Base-by-base conservation (phyloP, 2,329 filamentous ascomycete genomes). In the Botryotinia globosa region DNA sequence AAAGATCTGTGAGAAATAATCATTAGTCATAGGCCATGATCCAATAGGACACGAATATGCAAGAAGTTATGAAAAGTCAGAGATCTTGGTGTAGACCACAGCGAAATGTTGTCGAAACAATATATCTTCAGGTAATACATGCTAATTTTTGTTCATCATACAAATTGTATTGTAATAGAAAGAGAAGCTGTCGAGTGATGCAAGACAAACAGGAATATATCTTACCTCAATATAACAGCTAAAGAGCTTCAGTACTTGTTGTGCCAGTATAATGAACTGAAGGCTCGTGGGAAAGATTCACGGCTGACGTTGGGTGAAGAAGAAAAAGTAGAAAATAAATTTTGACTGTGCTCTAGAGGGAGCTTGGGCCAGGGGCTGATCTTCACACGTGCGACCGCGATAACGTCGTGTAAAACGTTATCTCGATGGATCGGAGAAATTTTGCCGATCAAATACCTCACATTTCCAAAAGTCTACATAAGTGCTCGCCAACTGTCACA, bases 41-140 rank as follows among this genome's bases (percentile, higher is more conserved):
- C 14, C n/a, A 14, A 64, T 37, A 44, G n/a, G 25, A 45, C 16
- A 59, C 42, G n/a, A 32, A 48, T 51, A 20, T 66, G 62, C 39
- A 59, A 67, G 14, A 44, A n/a, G 42, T 42, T 39, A 22, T 69
- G 54, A 42, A 56, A 68, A 77, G 74, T 91, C 89, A 91, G 89
- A 90, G 88, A 91, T 91, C 88, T 91, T 90, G 88, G 88, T 90
- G 87, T 89, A 88, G 87, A 77, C 78, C 76, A 87, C 79, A 79
- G 80, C 80, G 82, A 82, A 82, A 85, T 84, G 87, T 88, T 87
- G 88, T 82, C 81, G 82, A 82, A 79, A 75, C 74, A 67, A 74
- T 51, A 68, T 45, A 71, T 76, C 74, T 78, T 83, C 81, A 81
- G 81, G 81, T 82, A 82, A 83, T 82, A 83, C 81, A 83, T 83